phyloP scores from a whole-genome alignment of 2,329 filamentous ascomycete genomes.

The Pseudogymnoascus sp. region DNA sequence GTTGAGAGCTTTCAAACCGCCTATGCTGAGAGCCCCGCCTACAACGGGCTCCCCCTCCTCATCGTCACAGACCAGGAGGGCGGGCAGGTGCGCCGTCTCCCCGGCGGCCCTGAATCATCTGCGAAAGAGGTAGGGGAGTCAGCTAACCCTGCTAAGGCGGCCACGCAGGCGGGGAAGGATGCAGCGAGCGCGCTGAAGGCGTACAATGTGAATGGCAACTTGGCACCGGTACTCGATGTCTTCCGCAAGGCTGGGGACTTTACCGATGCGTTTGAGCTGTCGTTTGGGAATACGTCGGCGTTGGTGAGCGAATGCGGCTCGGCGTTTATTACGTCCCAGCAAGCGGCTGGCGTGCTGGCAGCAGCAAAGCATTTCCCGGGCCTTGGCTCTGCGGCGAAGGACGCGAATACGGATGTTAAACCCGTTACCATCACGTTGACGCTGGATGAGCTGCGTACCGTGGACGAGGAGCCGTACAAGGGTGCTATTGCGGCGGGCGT shows the following conservation, averaged over 20 bases:
- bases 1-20: conserved; percentile 21
- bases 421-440: conserved; percentile 24
- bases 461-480: conserved; percentile 24
- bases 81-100: conserved; percentile 23
- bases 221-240: neutral
- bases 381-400: conserved; percentile 20
- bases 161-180: conserved; percentile 19
- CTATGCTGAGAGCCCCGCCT: conserved; percentile 18
- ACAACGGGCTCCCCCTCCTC: conserved; percentile 22
- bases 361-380: conserved; percentile 28
- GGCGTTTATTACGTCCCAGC: conserved; percentile 21
- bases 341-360: conserved; percentile 19
- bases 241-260: neutral
- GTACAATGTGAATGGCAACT: conserved; percentile 18
- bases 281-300: conserved; percentile 22
- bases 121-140: conserved; percentile 23
- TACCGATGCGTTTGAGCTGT: conserved; percentile 21
- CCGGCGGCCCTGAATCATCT: conserved; percentile 21
- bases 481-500: conserved; percentile 22
- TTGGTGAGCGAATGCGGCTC: conserved; percentile 20
- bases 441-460: conserved; percentile 17
- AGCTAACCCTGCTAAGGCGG: conserved; percentile 15
- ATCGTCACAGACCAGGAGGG: conserved; percentile 30
- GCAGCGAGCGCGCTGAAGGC: conserved; percentile 18
- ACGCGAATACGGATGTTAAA: conserved; percentile 23